Evolutionary conservation across 164 flowering plant species (phyloP).

Genomic region (Sedum album): DNA sequence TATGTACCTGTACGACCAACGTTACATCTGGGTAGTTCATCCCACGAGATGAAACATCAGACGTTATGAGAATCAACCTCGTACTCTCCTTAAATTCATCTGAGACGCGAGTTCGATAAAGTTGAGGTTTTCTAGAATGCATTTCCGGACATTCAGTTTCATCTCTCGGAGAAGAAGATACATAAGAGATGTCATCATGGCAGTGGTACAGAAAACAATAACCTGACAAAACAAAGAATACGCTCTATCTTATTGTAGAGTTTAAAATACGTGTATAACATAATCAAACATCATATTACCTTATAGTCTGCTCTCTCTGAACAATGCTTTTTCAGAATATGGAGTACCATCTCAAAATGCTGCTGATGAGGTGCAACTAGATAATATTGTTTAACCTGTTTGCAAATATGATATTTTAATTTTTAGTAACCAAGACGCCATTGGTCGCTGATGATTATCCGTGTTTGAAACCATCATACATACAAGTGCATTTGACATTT

Average conservation of each 20-base stretch:
- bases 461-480: background rate
- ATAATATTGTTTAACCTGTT: conserved; percentile 75
- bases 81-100: conserved; percentile 80
- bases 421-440: background rate
- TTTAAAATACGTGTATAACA: background rate
- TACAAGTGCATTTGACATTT: background rate
- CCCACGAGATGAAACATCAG: conserved; percentile 92
- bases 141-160: conserved; percentile 85
- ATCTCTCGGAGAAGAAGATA: conserved; percentile 60
- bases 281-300: conserved; percentile 25
- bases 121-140: conserved; percentile 81
- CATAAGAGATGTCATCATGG: conserved; percentile 78
- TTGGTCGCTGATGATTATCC: background rate
- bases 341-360: conserved; percentile 64
- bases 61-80: conserved; percentile 64
- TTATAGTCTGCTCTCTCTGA: conserved; percentile 55
- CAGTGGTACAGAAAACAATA: conserved; percentile 84
- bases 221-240: conserved; percentile 37
- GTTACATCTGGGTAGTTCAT: conserved; percentile 93
- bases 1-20: conserved; percentile 77
- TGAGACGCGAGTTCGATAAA: conserved; percentile 59
- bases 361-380: conserved; percentile 69
- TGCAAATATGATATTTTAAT: background rate
- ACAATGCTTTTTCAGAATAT: conserved; percentile 68
- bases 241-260: conserved; percentile 10